Conservation (phyloP, 2,329 filamentous ascomycete species). For the Lachnellula subtilissima region DNA sequence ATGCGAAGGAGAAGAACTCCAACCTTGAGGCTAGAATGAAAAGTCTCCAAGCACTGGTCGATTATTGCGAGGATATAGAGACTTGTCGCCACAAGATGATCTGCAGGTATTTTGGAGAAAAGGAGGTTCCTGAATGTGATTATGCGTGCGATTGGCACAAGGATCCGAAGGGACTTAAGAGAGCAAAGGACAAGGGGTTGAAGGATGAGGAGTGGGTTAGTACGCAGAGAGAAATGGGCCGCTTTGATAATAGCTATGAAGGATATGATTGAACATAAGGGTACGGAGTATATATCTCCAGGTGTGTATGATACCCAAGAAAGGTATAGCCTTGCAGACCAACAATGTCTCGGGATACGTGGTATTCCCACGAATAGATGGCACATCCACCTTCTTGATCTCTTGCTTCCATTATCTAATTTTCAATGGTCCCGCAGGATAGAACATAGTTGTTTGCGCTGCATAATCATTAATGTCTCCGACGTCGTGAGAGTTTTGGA, state of each 20-base stretch:
- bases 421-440: no score
- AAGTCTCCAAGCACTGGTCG: constrained; percentile 64
- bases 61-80: constrained; percentile 74
- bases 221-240: constrained; percentile 55
- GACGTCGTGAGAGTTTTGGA: no score
- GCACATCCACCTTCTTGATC: no score
- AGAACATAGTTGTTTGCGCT: no score
- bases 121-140: constrained; percentile 54
- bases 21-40: constrained; percentile 49
- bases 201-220: constrained; percentile 59
- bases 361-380: no score
- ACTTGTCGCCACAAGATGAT: constrained; percentile 73
- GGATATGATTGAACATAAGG: constrained; percentile 34
- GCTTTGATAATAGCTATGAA: constrained; percentile 52
- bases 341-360: no score
- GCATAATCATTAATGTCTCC: no score
- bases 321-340: background rate
- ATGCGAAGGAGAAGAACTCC: constrained; percentile 39
- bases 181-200: constrained; percentile 50
- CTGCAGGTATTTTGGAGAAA: constrained; percentile 72
- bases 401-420: no score
- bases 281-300: background rate
- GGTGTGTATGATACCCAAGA: constrained; percentile 4
- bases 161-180: constrained; percentile 53
- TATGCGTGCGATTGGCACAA: constrained; percentile 78